Evolutionary conservation across 441 rosid genomes (phyloP).

Genomic region (Kokia cookei): DNA sequence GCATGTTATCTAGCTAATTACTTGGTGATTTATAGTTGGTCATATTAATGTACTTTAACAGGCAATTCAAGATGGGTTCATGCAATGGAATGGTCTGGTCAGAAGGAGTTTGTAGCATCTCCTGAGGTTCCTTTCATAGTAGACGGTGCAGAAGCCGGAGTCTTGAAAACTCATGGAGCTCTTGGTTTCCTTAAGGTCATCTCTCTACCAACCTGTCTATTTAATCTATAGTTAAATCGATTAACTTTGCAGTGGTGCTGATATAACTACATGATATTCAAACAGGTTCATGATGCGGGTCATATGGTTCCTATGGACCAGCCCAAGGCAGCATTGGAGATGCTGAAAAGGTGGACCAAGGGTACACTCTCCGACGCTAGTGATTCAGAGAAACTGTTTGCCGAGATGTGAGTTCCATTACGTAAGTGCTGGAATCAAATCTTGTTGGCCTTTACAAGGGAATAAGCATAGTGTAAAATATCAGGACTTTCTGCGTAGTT

Average conservation of each 20-base stretch:
- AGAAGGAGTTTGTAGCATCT: constrained; percentile 52
- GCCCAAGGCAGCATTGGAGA: constrained; percentile 78
- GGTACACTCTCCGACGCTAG: constrained; percentile 34
- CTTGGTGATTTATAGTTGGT: not conserved
- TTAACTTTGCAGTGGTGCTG: not conserved
- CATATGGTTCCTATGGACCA: constrained; percentile 99
- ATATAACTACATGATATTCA: constrained; percentile 12
- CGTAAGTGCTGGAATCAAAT: not conserved
- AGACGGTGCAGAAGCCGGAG: constrained; percentile 72
- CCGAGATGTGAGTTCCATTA: constrained; percentile 38
- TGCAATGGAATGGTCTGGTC: constrained; percentile 95
- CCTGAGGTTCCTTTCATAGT: constrained; percentile 62
- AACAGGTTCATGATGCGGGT: constrained; percentile 85
- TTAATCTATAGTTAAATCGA: not conserved
- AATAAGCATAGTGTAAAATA: not conserved
- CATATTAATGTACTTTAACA: constrained; percentile 21
- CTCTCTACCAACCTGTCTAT: not conserved
- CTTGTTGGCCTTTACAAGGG: not conserved
- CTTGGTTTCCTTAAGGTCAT: constrained; percentile 89
- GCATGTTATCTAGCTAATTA: not conserved
- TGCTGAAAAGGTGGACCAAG: constrained; percentile 82
- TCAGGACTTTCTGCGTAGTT: not conserved
- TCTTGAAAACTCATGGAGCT: constrained; percentile 52
- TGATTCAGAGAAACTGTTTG: constrained; percentile 33
- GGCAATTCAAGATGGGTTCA: constrained; percentile 99